Percentiles rank a stretch among this genome's conserved stretches.
phyloP scores from a whole-genome alignment of 257 asterid genomes.

The Scutellaria minor region DNA sequence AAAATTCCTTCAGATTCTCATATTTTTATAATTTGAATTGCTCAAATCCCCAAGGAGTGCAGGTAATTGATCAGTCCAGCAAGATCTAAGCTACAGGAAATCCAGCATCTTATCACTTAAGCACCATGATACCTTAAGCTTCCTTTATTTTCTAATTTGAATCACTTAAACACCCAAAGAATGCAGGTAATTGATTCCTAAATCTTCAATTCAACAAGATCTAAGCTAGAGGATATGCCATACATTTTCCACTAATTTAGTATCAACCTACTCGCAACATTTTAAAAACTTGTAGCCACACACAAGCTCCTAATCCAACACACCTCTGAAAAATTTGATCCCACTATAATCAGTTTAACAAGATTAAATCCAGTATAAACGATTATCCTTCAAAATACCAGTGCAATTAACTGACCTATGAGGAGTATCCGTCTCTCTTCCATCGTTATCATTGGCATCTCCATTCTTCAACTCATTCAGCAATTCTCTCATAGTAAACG shows the following conservation, averaged over 20 bases:
- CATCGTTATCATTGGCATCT: conserved; percentile 54
- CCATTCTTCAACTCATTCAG: conserved; percentile 86
- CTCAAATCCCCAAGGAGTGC: conserved; percentile 13
- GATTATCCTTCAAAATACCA: conserved; percentile 6
- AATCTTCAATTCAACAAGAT: too few relatives aligned
- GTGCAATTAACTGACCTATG: conserved; percentile 56
- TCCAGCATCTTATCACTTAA: not conserved
- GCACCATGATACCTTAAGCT: not conserved
- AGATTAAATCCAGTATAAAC: conserved; percentile 25
- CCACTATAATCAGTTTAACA: conserved; percentile 4
- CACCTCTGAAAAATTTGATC: conserved; percentile 23
- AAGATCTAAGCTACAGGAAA: conserved; percentile 23
- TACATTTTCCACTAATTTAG: conserved; percentile 6
- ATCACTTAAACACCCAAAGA: not conserved
- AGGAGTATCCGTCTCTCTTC: conserved; percentile 66
- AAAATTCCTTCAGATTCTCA: conserved; percentile 5
- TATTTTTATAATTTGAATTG: conserved; percentile 12
- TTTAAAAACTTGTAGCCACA: not conserved
- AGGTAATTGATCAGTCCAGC: conserved; percentile 14
- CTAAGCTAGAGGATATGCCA: not conserved
- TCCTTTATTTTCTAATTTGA: not conserved
- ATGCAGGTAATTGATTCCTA: conserved; percentile 10
- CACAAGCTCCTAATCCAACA: conserved; percentile 30
- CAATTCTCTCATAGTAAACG: conserved; percentile 96
- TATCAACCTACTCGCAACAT: not conserved